Evolutionary conservation across 2,329 filamentous ascomycete species (phyloP), one percentile per base, ranked within the genome.

Genomic region (Fusarium stilboides): DNA sequence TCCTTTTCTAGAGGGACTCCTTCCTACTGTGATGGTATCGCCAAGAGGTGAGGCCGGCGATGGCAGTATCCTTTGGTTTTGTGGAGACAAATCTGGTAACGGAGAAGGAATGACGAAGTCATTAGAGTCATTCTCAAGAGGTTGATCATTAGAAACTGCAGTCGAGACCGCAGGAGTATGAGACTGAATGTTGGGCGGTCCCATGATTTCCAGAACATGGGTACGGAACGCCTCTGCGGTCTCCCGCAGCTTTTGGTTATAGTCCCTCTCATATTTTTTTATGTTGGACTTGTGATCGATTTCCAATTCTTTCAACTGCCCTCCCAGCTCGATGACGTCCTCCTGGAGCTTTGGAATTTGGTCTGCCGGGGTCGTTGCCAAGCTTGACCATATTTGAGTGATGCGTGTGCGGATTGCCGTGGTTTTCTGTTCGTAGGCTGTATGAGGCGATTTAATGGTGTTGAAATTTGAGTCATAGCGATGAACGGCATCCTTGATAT

Each of bases 251-350:
- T 10, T 10, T 5, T 37, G 7, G 4, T 61, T 19, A 15, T 69
- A 46, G 1, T 20, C 6, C 19, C n/a, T 45, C 4, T 52, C 43
- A 19, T 58, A 40, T 10, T 39, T 22, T 1, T 26, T 19, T 1
- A 47, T 31, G 9, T 54, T 43, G 7, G 37, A 20, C 6, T 53
- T 37, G 8, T 62, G 45, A 5, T 58, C 13, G 2, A 57, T 39
- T 28, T 69, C 57, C 43, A 69, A 10, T 12, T 69, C 57, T 22
- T 43, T 69, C 31, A 58, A 34, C 19, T 49, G 45, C 2, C 56
- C 65, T 5, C 26, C 44, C 37, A 59, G n/a, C 31, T 51, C 22
- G 19, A 54, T 42, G 10, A 67, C 19, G 12, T 20, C 24, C 5
- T 67, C 45, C 14, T 62, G 49, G 26, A 33, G 36, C 8, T 36